Evolutionary conservation across 192 early-diverging fungal species (phyloP).

Genomic region (Geosiphon pyriformis): DNA sequence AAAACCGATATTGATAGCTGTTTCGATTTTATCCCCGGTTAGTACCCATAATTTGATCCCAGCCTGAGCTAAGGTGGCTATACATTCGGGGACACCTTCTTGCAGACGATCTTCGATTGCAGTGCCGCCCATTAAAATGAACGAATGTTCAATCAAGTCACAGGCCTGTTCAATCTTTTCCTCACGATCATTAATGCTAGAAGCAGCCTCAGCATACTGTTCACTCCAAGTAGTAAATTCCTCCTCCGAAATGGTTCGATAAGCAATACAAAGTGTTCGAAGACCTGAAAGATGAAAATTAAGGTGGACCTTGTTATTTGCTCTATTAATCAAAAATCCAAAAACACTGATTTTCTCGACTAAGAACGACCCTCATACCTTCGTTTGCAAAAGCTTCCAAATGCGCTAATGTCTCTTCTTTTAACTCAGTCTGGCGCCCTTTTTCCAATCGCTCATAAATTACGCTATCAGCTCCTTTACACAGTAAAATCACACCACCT

Average conservation of each 20-base stretch:
- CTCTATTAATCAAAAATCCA: neutral
- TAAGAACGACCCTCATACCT: constrained; percentile 43
- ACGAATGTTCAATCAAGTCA: constrained; percentile 71
- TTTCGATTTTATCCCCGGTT: constrained; percentile 96
- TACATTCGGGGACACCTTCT: constrained; percentile 94
- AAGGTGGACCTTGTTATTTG: constrained; percentile 8
- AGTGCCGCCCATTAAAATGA: constrained; percentile 89
- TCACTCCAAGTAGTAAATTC: constrained; percentile 68
- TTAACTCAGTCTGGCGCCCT: constrained; percentile 60
- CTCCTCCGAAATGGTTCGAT: constrained; percentile 62
- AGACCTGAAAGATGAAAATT: constrained; percentile 40
- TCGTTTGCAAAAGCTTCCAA: constrained; percentile 83
- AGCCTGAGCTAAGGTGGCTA: constrained; percentile 73
- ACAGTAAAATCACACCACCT: constrained; percentile 70
- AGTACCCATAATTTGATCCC: constrained; percentile 96
- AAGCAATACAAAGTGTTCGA: constrained; percentile 85
- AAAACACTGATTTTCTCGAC: neutral
- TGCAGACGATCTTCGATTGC: constrained; percentile 98
- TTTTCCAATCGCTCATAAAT: constrained; percentile 77
- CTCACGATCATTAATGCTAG: constrained; percentile 75
- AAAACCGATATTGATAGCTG: constrained; percentile 96
- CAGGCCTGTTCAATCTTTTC: constrained; percentile 69
- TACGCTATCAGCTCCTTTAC: constrained; percentile 93
- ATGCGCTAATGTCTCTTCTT: constrained; percentile 64
- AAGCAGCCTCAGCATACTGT: constrained; percentile 68